Evolutionary conservation across 2,329 filamentous ascomycete genomes (phyloP).

Genomic region (Calonectria multiphialidica): DNA sequence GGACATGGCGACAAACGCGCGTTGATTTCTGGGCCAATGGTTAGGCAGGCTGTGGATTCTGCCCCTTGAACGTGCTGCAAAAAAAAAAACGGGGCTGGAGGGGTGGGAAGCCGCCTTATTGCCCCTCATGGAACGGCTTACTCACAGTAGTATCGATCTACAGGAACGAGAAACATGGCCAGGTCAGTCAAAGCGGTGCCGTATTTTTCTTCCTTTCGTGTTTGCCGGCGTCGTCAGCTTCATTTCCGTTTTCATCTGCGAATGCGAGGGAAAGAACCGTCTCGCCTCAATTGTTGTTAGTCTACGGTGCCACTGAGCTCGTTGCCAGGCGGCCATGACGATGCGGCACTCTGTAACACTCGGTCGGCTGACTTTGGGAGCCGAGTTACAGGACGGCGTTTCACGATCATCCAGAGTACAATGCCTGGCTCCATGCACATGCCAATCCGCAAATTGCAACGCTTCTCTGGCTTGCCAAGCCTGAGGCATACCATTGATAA

Average conservation of each 20-base stretch:
- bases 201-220: not conserved
- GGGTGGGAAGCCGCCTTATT: not conserved
- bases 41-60: not conserved
- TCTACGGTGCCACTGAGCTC: not conserved
- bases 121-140: not conserved
- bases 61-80: not conserved
- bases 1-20: constrained; percentile 3
- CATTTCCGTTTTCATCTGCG: not conserved
- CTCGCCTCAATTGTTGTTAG: not conserved
- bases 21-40: not conserved
- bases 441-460: not conserved
- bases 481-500: not conserved
- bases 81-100: not conserved
- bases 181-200: not conserved
- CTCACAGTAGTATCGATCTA: not conserved
- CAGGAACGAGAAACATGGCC: not conserved
- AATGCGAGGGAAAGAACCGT: not conserved
- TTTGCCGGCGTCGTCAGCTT: not conserved
- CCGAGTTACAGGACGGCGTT: constrained; percentile 12
- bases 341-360: constrained; percentile 11
- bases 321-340: not conserved
- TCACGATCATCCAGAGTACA: not conserved
- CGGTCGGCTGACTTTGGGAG: not conserved
- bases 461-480: not conserved
- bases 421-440: not conserved